Evolutionary conservation across 1,284 basidiomycete genomes (phyloP).

Genomic region (Stereum hirsutum): DNA sequence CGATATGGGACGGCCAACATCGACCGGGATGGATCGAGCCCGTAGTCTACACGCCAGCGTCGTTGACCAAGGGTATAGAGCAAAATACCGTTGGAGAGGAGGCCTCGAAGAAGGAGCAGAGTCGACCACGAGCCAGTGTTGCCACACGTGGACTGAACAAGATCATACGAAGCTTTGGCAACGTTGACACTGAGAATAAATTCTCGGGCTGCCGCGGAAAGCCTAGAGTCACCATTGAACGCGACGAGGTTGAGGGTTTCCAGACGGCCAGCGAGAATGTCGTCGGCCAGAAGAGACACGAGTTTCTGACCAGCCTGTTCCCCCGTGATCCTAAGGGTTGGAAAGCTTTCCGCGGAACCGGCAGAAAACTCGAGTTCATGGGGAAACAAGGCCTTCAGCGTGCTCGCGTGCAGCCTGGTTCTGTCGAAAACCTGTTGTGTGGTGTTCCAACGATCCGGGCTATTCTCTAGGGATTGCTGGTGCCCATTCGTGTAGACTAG

Average conservation of each 20-base stretch:
- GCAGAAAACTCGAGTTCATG: slow-evolving; percentile 5
- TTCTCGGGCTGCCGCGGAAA: slow-evolving; percentile 7
- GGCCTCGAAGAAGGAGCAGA: slow-evolving; percentile 33
- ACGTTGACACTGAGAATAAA: slow-evolving; percentile 7
- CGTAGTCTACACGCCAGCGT: slow-evolving; percentile 6
- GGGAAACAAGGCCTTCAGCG: slow-evolving; percentile 15
- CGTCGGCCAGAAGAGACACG: slow-evolving; percentile 6
- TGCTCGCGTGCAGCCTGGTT: slow-evolving; percentile 12
- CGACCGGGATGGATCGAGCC: slow-evolving; percentile 1
- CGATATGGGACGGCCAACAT: slow-evolving; percentile 5
- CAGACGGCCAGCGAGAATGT: slow-evolving; percentile 8
- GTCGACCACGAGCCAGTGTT: slow-evolving; percentile 18
- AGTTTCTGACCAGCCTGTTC: not conserved
- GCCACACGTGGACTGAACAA: slow-evolving; percentile 11
- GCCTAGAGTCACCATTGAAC: slow-evolving; percentile 1
- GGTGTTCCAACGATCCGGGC: slow-evolving; percentile 37
- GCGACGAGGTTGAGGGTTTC: slow-evolving; percentile 5
- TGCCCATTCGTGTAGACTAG: slow-evolving; percentile 38
- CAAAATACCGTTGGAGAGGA: slow-evolving; percentile 30
- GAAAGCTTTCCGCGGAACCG: slow-evolving; percentile 5
- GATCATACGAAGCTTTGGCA: not conserved
- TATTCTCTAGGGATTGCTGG: slow-evolving; percentile 29
- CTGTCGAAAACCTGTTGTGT: slow-evolving; percentile 29
- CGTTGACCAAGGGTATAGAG: slow-evolving; percentile 25
- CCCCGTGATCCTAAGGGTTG: slow-evolving; percentile 10